Evolutionary conservation across 164 flowering plant species (phyloP).

Genomic region (Stephania cephalantha): DNA sequence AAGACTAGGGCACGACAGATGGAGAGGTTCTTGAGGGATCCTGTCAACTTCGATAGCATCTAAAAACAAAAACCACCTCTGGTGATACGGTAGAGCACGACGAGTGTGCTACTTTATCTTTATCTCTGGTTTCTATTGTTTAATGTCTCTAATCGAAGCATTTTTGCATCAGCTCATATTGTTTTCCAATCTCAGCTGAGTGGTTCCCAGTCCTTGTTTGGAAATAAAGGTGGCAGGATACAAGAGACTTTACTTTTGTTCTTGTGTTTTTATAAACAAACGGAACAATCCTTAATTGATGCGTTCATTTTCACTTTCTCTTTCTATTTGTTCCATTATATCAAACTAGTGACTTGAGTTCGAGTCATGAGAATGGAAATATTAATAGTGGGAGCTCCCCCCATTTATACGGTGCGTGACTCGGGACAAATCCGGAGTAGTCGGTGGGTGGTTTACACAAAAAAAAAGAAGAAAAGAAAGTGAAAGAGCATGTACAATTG

Average conservation of each 20-base stretch:
- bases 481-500: no score
- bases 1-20: slow-evolving; percentile 12
- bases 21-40: slow-evolving; percentile 13
- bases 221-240: slow-evolving; percentile 2
- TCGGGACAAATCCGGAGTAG: no score
- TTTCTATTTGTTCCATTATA: no score
- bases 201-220: neutral
- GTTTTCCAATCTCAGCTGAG: neutral
- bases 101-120: neutral
- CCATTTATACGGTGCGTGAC: no score
- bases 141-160: neutral
- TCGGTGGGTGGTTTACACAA: no score
- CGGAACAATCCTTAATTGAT: neutral
- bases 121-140: neutral
- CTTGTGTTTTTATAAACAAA: neutral
- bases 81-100: neutral
- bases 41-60: slow-evolving; percentile 7
- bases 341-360: no score
- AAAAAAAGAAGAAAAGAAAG: no score
- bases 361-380: no score
- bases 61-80: neutral
- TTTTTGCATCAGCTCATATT: neutral
- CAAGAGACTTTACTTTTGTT: neutral
- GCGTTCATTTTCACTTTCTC: neutral
- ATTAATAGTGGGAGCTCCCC: no score